These are phyloP conservation scores for Cystobasidium onofrii DNA, from an alignment of 768 basidiomycete genomes.

Conservation along the genomic window DNA sequence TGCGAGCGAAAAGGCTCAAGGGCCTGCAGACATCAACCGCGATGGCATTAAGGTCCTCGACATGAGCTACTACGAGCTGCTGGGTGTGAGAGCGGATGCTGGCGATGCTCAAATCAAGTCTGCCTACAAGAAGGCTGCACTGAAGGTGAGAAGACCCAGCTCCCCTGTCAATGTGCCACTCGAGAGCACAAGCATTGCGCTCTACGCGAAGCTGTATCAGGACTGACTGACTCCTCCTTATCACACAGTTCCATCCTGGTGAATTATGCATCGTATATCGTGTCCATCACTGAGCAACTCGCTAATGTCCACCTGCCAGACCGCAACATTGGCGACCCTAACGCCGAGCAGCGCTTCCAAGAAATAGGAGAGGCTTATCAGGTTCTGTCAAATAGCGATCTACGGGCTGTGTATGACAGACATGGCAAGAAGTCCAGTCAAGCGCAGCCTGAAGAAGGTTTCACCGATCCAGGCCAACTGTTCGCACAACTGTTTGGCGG, in stretches of 20 bases:
- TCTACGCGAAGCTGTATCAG: background rate
- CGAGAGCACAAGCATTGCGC: background rate
- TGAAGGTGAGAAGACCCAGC: background rate
- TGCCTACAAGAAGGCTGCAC: constrained; percentile 27
- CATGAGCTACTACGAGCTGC: constrained; percentile 22
- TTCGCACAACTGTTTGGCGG: constrained; percentile 86
- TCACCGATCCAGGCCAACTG: constrained; percentile 78
- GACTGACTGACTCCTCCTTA: background rate
- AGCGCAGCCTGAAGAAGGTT: constrained; percentile 35
- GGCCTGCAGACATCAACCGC: constrained; percentile 12
- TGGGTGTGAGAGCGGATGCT: constrained; percentile 26
- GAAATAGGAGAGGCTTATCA: constrained; percentile 94
- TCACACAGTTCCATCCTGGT: constrained; percentile 21
- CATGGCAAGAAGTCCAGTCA: constrained; percentile 81
- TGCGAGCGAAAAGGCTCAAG: background rate
- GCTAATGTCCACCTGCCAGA: background rate
- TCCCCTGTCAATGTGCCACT: background rate
- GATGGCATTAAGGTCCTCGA: constrained; percentile 19
- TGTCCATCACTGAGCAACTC: background rate
- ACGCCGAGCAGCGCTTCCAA: constrained; percentile 93
- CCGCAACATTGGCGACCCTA: constrained; percentile 21
- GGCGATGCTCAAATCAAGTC: constrained; percentile 13
- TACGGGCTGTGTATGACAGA: constrained; percentile 84
- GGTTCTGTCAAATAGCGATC: constrained; percentile 54
- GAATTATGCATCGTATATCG: background rate